Base-by-base conservation (phyloP, 208 protist species). In the Trypanosoma mega region DNA sequence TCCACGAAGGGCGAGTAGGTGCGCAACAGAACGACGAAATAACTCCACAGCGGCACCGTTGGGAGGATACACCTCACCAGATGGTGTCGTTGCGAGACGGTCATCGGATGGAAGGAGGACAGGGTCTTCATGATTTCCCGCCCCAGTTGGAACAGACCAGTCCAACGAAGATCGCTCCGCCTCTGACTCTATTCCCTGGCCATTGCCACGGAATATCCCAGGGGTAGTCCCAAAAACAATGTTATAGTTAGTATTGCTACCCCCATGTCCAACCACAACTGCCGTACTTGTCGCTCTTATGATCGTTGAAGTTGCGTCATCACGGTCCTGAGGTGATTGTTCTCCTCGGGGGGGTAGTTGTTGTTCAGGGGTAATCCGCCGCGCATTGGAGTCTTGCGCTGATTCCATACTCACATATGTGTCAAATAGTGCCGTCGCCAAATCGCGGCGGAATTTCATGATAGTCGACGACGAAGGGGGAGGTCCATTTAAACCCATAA, bases 391-490 rank as follows among this genome's bases (percentile, higher is more conserved):
- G 23, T 30, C 51, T 31, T 46, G 16, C 18, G 34, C 21, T 20
- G 46, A 16, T 14, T 61, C 63, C 31, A 68, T 23, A n/a, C 45
- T 21, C 6, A 68, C 45, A 48, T 61, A 68, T 0, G 24, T 39
- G 21, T 68, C 63, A 44, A 68, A 68, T n/a, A 68, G 20, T 5
- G 45, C 23, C 20, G 59, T 70, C 1, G 47, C 63, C 55, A 70
- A 63, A 16, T 70, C 63, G 30, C 48, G 49, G 26, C 63, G 21
- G 34, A 70, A 54, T 9, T 62, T 54, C 21, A 27, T 20, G 11
- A 61, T 50, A 14, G 12, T 16, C 12, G 20, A 16, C 37, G 47
- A 34, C 27, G 46, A 54, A 3, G 51, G 46, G n/a, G n/a, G n/a
- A 9, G 21, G 18, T 24, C 33, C 43, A 3, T 70, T 29, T 43